Evolutionary conservation across 768 basidiomycete genomes (phyloP), one percentile per base, ranked within the genome.

Genomic region (Leccinum arenicola): DNA sequence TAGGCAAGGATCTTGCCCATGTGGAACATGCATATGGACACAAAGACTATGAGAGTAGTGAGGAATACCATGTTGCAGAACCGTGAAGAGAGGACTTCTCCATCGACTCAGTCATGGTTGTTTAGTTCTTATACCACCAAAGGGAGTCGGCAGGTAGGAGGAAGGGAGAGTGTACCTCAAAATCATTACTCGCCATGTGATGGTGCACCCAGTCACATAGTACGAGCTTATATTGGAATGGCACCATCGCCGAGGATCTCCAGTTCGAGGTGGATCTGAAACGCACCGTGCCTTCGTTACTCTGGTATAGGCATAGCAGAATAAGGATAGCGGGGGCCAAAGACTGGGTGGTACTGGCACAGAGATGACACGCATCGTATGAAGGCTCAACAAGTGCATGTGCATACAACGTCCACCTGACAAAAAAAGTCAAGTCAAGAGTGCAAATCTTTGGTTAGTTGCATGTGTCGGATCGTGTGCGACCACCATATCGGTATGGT

Each of bases 1-100:
- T 84, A 86, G 21, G 81, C 83, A 54, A 61, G 33, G 9, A 67
- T 71, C n/a, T 57, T 50, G 23, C 61, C 59, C 21, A 66, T 35
- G 59, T 59, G n/a, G n/a, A n/a, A 60, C 7, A 61, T 25, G 48
- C 56, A 57, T n/a, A 29, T 33, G 19, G 43, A 52, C 29, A 54
- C 17, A 36, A 60, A 54, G 38, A 58, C 36, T 10, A 45, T 27
- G n/a, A 65, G 15, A 25, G 29, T 8, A 15, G 50, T 11, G 14
- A 61, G 29, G 45, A 57, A 53, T 38, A 51, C 50, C 66, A 72
- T 68, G 49, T 29, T 52, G 29, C 14, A 25, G 17, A 55, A 23
- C 14, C 31, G 33, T 33, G 50, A 60, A 56, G 56, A 51, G 55
- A 21, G 19, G 54, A 21, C n/a, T 29, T 50, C 48, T 36, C 25